Evolutionary conservation across 73 alveolate species (phyloP).

Genomic region (Paramecium primaurelia): DNA sequence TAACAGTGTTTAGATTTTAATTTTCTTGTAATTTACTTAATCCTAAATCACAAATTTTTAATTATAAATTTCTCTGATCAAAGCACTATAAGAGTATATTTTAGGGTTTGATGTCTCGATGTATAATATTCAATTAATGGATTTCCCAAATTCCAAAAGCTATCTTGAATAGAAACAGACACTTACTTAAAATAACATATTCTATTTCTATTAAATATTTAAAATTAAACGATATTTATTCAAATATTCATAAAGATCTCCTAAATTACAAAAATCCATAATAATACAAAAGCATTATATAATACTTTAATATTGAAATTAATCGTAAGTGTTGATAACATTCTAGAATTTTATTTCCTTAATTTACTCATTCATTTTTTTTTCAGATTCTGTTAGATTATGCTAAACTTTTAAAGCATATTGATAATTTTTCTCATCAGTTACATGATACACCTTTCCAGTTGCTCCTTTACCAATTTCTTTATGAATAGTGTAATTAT

Average conservation of each 20-base stretch:
- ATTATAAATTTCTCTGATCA: neutral
- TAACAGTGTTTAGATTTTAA: neutral
- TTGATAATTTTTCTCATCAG: neutral
- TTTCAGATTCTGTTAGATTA: neutral
- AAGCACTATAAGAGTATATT: conserved; percentile 5
- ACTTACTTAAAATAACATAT: neutral
- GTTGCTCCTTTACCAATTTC: neutral
- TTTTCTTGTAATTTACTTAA: neutral
- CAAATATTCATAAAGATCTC: neutral
- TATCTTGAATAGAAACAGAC: neutral
- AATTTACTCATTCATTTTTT: neutral
- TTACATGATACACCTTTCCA: neutral
- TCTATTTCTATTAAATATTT: neutral
- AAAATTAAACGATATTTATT: neutral
- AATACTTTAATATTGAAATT: neutral
- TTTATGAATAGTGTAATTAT: neutral
- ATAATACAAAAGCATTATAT: neutral
- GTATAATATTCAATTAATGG: conserved; percentile 19
- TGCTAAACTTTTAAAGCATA: neutral
- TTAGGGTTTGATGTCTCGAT: conserved; percentile 63
- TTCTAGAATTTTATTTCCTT: neutral
- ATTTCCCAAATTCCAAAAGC: neutral
- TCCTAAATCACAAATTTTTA: conserved; percentile 11
- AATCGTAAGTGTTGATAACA: neutral
- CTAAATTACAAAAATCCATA: neutral